Percentiles rank a stretch among this genome's conserved stretches.
Conservation (phyloP, 139 green algal genomes). For the Chlorella sorokiniana region DNA sequence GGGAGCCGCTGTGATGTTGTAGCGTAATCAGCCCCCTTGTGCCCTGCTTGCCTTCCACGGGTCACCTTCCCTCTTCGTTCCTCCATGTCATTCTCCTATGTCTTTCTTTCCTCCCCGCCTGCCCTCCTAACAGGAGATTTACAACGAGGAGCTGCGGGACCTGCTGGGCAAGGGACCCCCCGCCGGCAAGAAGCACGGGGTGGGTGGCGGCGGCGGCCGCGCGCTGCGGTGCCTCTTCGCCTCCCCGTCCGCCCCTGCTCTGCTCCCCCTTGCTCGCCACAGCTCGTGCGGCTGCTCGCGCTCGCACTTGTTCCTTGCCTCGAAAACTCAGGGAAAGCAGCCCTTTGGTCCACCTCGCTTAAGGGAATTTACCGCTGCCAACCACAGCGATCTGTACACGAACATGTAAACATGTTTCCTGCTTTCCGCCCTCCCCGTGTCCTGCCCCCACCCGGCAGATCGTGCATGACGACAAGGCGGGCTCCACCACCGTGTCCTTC, state of each 20-base stretch:
- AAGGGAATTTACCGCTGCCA: too few species aligned
- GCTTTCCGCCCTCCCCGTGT: neutral
- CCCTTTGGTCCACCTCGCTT: too few species aligned
- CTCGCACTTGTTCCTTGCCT: too few species aligned
- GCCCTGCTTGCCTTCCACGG: neutral
- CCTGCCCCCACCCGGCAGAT: neutral
- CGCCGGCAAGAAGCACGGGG: slow-evolving; percentile 45
- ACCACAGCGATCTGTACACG: too few species aligned
- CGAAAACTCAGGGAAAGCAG: too few species aligned
- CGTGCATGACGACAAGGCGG: slow-evolving; percentile 30
- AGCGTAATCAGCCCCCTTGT: too few species aligned
- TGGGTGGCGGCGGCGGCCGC: slow-evolving; percentile 3
- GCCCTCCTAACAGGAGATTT: slow-evolving; percentile 78
- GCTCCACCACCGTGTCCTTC: slow-evolving; percentile 32
- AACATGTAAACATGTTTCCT: neutral
- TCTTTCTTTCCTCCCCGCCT: neutral
- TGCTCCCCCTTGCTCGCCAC: too few species aligned
- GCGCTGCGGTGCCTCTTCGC: too few species aligned
- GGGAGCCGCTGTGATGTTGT: neutral
- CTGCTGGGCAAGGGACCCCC: slow-evolving; percentile 69
- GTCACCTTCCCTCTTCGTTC: neutral
- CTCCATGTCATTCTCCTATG: neutral
- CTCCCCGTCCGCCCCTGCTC: too few species aligned
- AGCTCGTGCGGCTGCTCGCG: too few species aligned
- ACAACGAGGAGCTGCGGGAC: slow-evolving; percentile 90